Evolutionary conservation across 2,329 filamentous ascomycete species (phyloP), one percentile per base, ranked within the genome.

Genomic region (Clonostachys rhizophaga): DNA sequence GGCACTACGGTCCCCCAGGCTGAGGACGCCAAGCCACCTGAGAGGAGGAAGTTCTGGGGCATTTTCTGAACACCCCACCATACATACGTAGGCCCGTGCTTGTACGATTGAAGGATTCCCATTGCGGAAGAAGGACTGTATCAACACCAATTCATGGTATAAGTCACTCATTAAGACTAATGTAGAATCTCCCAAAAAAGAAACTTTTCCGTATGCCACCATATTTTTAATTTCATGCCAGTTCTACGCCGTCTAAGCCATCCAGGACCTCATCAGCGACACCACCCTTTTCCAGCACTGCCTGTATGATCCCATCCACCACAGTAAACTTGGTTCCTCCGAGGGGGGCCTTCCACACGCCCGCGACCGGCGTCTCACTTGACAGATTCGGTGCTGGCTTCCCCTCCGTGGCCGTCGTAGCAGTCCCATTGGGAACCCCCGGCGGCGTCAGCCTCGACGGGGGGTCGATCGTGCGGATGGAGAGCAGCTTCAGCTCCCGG

Each of bases 261-360:
- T 86, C 83, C 60, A 97, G 73, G 6, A 96, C 87, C 65, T 96
- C 92, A 54, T 91, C 84, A 5, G 87, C 90, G 30, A 96, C 86
- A 34, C 91, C 90, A 1, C 87, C 87, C 57, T 78, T 81, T 61
- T 87, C 81, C 49, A 95, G 65, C 34, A 91, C 87, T 62, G 85
- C 82, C 62, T 86, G 82, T 50, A 95, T 82, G 69, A 96, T 88
- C 46, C 78, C 75, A 45, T 83, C 79, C 54, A 97, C 69, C 16
- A 94, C 72, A 5, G 69, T 74, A 57, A 90, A 81, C 71, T 88
- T 91, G 36, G 92, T 83, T 3, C 92, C 92, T 37, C 92, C 92
- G 34, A 91, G 68, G 34, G 89, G 87, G 37, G 91, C 87, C 58
- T 82, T 87, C 92, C 92, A 96, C 30, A 96, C 89, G 3, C 89